A percentile compares a stretch with the other conserved stretches of the same genome.
These are phyloP conservation scores for Daedalea quercina DNA, from an alignment of 768 basidiomycete genomes.

Conservation along the genomic window DNA sequence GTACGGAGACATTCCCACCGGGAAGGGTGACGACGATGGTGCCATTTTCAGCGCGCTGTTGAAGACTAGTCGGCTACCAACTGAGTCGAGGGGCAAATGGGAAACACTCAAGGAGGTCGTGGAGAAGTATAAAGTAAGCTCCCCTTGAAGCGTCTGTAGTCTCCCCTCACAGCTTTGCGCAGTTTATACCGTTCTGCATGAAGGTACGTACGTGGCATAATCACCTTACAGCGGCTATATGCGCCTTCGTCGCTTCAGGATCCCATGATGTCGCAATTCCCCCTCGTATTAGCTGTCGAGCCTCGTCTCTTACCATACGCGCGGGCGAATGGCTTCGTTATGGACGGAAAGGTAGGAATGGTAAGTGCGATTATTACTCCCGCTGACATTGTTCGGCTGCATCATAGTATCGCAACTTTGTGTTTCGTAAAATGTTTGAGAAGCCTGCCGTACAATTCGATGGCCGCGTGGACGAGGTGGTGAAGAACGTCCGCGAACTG, in stretches of 20 bases:
- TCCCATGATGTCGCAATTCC: slow-evolving; percentile 71
- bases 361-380: neutral
- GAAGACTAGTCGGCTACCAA: slow-evolving; percentile 61
- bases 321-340: slow-evolving; percentile 64
- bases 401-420: slow-evolving; percentile 69
- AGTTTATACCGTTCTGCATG: slow-evolving; percentile 76
- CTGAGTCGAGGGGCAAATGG: slow-evolving; percentile 55
- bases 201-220: slow-evolving; percentile 38
- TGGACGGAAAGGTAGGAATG: slow-evolving; percentile 63
- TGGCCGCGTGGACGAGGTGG: slow-evolving; percentile 53
- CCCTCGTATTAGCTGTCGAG: slow-evolving; percentile 70
- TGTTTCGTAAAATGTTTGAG: slow-evolving; percentile 86
- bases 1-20: slow-evolving; percentile 61
- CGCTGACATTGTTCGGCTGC: slow-evolving; percentile 5
- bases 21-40: slow-evolving; percentile 75
- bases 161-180: slow-evolving; percentile 6
- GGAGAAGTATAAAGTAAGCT: slow-evolving; percentile 60
- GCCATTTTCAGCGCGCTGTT: slow-evolving; percentile 56
- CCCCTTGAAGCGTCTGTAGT: neutral
- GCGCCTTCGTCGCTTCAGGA: slow-evolving; percentile 38
- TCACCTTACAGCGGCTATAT: neutral
- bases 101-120: slow-evolving; percentile 60
- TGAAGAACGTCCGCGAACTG: slow-evolving; percentile 63
- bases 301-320: slow-evolving; percentile 69
- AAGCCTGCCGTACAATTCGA: slow-evolving; percentile 44